A percentile compares a stretch with the other conserved stretches of the same genome.
These are phyloP conservation scores for Aureobasidium mangrovei DNA, from an alignment of 2,329 filamentous ascomycete species.

Conservation along the genomic window DNA sequence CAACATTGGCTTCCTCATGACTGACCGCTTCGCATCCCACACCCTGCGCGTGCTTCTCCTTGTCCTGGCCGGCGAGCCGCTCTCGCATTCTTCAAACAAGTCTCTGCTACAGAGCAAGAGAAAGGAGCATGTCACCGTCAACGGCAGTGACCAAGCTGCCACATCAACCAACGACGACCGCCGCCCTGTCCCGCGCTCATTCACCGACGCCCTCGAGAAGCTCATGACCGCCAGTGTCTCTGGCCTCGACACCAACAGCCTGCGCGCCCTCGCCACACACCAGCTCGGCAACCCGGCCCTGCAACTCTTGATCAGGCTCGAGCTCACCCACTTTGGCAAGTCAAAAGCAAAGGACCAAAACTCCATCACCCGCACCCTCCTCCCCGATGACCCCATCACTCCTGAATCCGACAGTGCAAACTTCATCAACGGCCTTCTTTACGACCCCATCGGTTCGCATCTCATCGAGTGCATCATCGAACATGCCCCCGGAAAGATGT, in stretches of 20 bases:
- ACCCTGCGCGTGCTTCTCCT: slow-evolving; percentile 77
- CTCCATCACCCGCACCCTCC: slow-evolving; percentile 64
- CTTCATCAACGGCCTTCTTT: slow-evolving; percentile 80
- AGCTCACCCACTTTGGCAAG: slow-evolving; percentile 66
- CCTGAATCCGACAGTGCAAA: slow-evolving; percentile 65
- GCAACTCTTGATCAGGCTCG: slow-evolving; percentile 82
- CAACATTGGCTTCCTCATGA: slow-evolving; percentile 73
- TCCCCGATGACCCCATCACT: slow-evolving; percentile 69
- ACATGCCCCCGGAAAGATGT: slow-evolving; percentile 74
- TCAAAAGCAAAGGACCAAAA: slow-evolving; percentile 54
- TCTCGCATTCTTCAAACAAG: slow-evolving; percentile 60
- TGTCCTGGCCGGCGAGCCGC: slow-evolving; percentile 72
- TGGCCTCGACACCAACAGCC: slow-evolving; percentile 66
- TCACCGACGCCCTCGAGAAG: slow-evolving; percentile 67
- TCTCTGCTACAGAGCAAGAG: slow-evolving; percentile 82
- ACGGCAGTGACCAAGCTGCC: slow-evolving; percentile 35
- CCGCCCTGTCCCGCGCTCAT: slow-evolving; percentile 64
- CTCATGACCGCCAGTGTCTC: slow-evolving; percentile 70
- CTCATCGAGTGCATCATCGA: slow-evolving; percentile 80
- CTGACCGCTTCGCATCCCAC: slow-evolving; percentile 84
- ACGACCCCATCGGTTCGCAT: slow-evolving; percentile 83
- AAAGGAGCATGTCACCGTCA: slow-evolving; percentile 72
- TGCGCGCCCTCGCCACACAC: slow-evolving; percentile 78
- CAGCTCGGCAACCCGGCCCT: slow-evolving; percentile 86
- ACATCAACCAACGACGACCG: slow-evolving; percentile 32